Percentiles rank a stretch among this genome's conserved stretches.
phyloP scores from a whole-genome alignment of 2,329 filamentous ascomycete genomes.

The Cordyceps pruinosa region DNA sequence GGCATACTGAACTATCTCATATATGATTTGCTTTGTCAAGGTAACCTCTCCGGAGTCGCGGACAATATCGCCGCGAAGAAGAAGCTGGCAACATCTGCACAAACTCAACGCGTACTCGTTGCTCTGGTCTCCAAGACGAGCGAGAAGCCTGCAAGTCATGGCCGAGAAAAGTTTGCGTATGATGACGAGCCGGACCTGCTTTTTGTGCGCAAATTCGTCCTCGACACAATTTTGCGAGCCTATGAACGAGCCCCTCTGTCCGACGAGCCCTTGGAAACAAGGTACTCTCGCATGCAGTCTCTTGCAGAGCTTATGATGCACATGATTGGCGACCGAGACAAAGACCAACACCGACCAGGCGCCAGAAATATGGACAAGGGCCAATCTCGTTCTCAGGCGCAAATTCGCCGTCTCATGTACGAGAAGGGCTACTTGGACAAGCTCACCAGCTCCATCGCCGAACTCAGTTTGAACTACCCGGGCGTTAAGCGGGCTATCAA shows the following conservation, averaged over 20 bases:
- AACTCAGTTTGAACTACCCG: conserved; percentile 91
- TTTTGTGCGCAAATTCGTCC: conserved; percentile 89
- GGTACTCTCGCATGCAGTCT: conserved; percentile 81
- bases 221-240: conserved; percentile 86
- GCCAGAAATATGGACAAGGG: conserved; percentile 32
- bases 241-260: conserved; percentile 83
- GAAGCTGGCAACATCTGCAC: conserved; percentile 73
- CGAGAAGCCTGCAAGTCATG: conserved; percentile 59
- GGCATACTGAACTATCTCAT: conserved; percentile 91
- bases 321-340: conserved; percentile 78
- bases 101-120: conserved; percentile 80
- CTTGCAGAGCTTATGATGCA: conserved; percentile 88
- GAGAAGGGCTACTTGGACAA: conserved; percentile 93
- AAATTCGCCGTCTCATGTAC: conserved; percentile 92
- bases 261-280: conserved; percentile 71
- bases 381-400: conserved; percentile 59
- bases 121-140: conserved; percentile 82
- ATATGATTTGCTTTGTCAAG: conserved; percentile 61
- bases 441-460: conserved; percentile 84
- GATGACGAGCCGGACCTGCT: conserved; percentile 79
- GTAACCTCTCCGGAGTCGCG: conserved; percentile 58
- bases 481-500: conserved; percentile 91
- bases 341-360: conserved; percentile 40
- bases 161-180: conserved; percentile 51
- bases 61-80: conserved; percentile 78